Base-by-base conservation (phyloP, 116 monocot genomes). In the Dioscorea cayenensis region DNA sequence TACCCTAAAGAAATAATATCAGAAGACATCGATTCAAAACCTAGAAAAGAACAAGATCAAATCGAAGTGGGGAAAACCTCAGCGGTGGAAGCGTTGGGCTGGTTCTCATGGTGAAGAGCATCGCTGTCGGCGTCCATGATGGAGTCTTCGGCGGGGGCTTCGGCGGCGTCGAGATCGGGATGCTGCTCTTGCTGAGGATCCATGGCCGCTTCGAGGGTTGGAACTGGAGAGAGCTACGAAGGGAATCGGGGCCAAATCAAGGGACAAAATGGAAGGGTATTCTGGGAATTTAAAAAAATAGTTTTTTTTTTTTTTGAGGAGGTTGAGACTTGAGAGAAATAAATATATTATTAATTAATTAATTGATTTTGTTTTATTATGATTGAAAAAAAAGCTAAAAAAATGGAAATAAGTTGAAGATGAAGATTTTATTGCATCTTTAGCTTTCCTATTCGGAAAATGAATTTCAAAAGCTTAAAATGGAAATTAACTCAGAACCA, bases 101-200 rank as follows among this genome's bases (percentile, higher is more conserved):
- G 43, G 62, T 14, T 28, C 67, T 60, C 50, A 10, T 4, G 6
- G 43, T 18, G 60, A 36, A 32, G 23, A 8, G 36, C 36, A 10
- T 52, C 51, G 16, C 21, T 19, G 0, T 12, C 66, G 19, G 52
- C 52, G 11, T 36, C 75, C 25, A 62, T 62, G 10, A 7, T 7
- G 62, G 20, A 18, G 5, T 62, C 62, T 1, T 61, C 76, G 67
- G 9, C 28, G 63, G 68, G 69, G 68, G 69, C 63, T 4, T 69
- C 69, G 14, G 29, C 69, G 61, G 68, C 76, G 68, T 76, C 69
- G 49, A 68, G 68, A n/a, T 76, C 76, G 76, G 69, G 68, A 43
- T 76, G 61, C 60, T 60, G 59, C 58, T 75, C 66, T 51, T 0
- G 62, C 7, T 62, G 62, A 18, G n/a, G 62, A 20, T 62, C 62